Percentiles rank a stretch among this genome's conserved stretches.
Evolutionary conservation across 805 yeast genomes (phyloP).

Genomic region (Candida schatavii): DNA sequence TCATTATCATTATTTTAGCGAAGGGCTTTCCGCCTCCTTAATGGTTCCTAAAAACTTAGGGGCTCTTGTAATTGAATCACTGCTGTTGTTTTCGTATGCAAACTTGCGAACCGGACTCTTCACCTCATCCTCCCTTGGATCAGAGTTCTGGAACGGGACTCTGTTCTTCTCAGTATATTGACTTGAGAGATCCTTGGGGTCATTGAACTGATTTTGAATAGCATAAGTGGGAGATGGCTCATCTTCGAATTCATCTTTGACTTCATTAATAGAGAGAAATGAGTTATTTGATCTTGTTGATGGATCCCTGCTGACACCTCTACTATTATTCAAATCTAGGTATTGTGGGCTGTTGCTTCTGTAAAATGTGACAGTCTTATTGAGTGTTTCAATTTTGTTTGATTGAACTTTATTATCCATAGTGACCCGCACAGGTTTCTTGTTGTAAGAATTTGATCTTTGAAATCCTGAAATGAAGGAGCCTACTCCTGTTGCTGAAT

Average conservation of each 20-base stretch:
- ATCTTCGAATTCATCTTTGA: conserved; percentile 22
- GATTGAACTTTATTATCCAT: conserved; percentile 20
- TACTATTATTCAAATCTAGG: conserved; percentile 12
- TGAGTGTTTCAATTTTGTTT: conserved; percentile 34
- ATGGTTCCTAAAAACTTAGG: conserved; percentile 19
- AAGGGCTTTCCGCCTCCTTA: conserved; percentile 18
- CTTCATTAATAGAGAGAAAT: conserved; percentile 24
- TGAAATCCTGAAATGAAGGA: conserved; percentile 13
- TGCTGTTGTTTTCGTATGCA: conserved; percentile 6
- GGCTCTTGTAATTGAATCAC: conserved; percentile 11
- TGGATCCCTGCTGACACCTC: conserved; percentile 26
- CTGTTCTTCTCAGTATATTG: neutral
- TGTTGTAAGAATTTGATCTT: conserved; percentile 39
- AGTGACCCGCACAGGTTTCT: conserved; percentile 30
- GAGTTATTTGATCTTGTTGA: conserved; percentile 29
- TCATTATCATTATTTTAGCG: neutral
- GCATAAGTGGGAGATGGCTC: conserved; percentile 4
- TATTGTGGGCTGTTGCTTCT: conserved; percentile 20
- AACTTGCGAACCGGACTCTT: conserved; percentile 6
- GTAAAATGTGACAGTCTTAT: conserved; percentile 43
- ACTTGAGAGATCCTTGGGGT: neutral
- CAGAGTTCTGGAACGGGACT: neutral
- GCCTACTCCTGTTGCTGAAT: conserved; percentile 1
- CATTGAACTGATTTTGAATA: neutral
- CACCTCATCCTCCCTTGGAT: neutral